Evolutionary conservation across 495 filamentous ascomycete genomes (phyloP), one percentile per base, ranked within the genome.

Genomic region (Astrothelium subdiscretum): DNA sequence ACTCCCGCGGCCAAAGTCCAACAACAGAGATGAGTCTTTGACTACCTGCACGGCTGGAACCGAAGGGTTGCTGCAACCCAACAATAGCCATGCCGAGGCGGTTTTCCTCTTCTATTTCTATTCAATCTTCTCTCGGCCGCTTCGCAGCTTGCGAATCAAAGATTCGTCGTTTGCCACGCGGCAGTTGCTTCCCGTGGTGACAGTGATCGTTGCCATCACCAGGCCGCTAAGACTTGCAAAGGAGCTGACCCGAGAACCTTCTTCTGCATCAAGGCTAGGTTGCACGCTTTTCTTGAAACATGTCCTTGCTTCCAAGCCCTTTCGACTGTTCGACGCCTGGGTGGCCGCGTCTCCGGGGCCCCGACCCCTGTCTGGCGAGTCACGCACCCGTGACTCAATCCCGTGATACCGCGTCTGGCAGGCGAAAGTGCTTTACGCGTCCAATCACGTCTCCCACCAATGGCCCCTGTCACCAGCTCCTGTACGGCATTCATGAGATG

Each of bases 361-460:
- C 22, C 20, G 48, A 54, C 8, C 48, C 48, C 24, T 54, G 48
- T 0, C 12, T 8, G 15, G 22, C 24, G 8, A 29, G n/a, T 11
- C 48, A n/a, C 24, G 12, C 6, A 27, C 48, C 48, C 48, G 48
- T 54, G 48, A 54, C 48, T 54, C 48, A 54, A 54, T 68, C 66
- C 31, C 64, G 64, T 68, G 63, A 66, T 68, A 52, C 61, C 61
- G 67, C n/a, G 64, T 65, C 29, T 20, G 8, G 60, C 44, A 58
- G 59, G 52, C 57, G 67, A 58, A 61, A 59, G 20, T 59, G 18
- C 64, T 66, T 40, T 63, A 66, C 66, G 65, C 65, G 62, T 65
- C 67, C 59, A 67, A 67, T 69, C 65, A 60, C 67, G 67, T 69
- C 54, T 63, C 27, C 60, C 40, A 31, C 42, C 48, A 4, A 3